phyloP scores from a whole-genome alignment of 306 rosid genomes.

The Rosa chinensis region DNA sequence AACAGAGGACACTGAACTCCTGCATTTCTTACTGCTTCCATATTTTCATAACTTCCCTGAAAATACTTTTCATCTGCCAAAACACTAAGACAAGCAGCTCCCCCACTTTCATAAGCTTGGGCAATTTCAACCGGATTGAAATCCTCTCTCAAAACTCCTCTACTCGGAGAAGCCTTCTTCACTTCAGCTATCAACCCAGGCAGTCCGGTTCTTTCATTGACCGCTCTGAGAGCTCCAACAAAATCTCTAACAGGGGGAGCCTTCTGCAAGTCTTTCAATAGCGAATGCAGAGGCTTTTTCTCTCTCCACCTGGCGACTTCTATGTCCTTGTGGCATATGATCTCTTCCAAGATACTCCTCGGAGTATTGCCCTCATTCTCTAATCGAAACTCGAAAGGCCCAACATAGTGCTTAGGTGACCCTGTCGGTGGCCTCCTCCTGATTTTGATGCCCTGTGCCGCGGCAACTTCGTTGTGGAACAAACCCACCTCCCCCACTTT shows the following conservation, averaged over 20 bases:
- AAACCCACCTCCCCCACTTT: constrained; percentile 92
- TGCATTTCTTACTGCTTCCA: constrained; percentile 72
- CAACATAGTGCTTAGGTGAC: constrained; percentile 88
- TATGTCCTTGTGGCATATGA: constrained; percentile 77
- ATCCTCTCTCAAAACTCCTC: constrained; percentile 87
- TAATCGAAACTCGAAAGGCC: constrained; percentile 86
- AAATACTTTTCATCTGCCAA: constrained; percentile 84
- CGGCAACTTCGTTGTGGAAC: constrained; percentile 83
- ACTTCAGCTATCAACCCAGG: constrained; percentile 98
- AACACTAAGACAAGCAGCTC: constrained; percentile 97
- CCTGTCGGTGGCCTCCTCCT: constrained; percentile 83
- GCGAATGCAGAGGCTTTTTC: constrained; percentile 44
- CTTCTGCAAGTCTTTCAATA: constrained; percentile 57
- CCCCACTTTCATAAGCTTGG: constrained; percentile 86
- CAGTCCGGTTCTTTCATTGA: constrained; percentile 67
- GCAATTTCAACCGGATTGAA: constrained; percentile 95
- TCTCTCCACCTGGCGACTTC: constrained; percentile 72
- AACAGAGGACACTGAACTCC: constrained; percentile 96
- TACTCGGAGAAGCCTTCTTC: constrained; percentile 97
- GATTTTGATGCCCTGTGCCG: constrained; percentile 80
- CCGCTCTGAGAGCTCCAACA: constrained; percentile 71
- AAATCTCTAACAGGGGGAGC: constrained; percentile 82
- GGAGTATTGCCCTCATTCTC: constrained; percentile 91
- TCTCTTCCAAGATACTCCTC: constrained; percentile 85
- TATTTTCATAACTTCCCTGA: constrained; percentile 96